phyloP scores from a whole-genome alignment of 164 flowering plant species.

The Sedum album region DNA sequence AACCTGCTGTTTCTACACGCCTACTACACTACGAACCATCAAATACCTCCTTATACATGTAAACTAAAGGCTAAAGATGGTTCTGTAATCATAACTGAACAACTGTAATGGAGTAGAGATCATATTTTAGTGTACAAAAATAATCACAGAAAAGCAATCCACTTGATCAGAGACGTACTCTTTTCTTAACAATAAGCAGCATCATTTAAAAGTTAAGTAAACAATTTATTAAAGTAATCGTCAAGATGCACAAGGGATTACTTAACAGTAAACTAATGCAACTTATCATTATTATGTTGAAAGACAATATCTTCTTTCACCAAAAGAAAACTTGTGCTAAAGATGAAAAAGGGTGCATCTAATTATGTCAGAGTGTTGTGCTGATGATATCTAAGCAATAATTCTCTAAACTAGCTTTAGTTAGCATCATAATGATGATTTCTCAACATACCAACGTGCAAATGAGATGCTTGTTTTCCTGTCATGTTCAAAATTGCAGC shows the following conservation, averaged over 20 bases:
- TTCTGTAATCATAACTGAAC: background rate
- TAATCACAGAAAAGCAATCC: background rate
- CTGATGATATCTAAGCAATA: background rate
- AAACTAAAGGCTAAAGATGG: background rate
- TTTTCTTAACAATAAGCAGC: background rate
- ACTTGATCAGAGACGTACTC: background rate
- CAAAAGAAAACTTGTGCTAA: background rate
- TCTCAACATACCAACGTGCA: background rate
- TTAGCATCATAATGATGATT: slow-evolving; percentile 3
- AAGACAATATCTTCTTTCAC: background rate
- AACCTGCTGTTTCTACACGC: background rate
- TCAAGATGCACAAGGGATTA: background rate
- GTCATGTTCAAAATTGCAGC: no score
- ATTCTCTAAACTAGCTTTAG: background rate
- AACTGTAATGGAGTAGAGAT: background rate
- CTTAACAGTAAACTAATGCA: background rate
- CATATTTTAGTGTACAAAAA: background rate
- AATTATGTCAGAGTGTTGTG: background rate
- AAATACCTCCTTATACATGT: background rate
- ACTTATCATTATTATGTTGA: background rate
- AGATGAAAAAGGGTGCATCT: background rate
- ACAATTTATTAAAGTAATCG: background rate
- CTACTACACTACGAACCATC: background rate
- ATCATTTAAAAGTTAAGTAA: background rate
- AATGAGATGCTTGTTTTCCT: background rate